Evolutionary conservation across 805 yeast genomes (phyloP).

Genomic region (Yamadazyma kitorensis): DNA sequence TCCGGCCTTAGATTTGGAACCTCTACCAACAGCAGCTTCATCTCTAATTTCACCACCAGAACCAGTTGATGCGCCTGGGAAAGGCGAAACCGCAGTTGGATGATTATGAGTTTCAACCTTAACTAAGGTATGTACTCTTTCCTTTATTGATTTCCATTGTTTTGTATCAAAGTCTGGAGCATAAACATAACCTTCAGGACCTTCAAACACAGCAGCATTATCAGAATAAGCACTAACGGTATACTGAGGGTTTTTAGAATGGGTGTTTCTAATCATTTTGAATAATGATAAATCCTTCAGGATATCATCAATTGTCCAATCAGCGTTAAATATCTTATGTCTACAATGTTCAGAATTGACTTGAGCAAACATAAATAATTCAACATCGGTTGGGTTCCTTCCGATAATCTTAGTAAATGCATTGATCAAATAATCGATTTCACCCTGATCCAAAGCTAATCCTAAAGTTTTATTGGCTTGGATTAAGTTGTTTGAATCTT

Average conservation of each 20-base stretch:
- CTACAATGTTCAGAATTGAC: constrained; percentile 99
- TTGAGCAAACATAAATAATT: constrained; percentile 98
- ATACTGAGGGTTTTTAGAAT: constrained; percentile 69
- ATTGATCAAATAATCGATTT: constrained; percentile 76
- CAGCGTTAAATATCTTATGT: constrained; percentile 97
- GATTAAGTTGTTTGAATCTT: constrained; percentile 54
- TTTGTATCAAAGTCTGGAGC: constrained; percentile 74
- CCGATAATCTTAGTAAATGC: constrained; percentile 76
- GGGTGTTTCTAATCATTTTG: constrained; percentile 95
- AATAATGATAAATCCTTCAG: constrained; percentile 73
- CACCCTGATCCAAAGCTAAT: constrained; percentile 91
- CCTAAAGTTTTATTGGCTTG: constrained; percentile 84
- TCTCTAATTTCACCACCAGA: constrained; percentile 99
- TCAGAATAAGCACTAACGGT: constrained; percentile 95
- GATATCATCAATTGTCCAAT: constrained; percentile 91
- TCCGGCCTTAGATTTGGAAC: constrained; percentile 96
- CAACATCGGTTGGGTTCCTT: constrained; percentile 96
- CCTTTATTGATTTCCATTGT: constrained; percentile 72
- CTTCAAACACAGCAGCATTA: constrained; percentile 94
- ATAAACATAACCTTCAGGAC: constrained; percentile 70
- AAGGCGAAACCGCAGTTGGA: constrained; percentile 99
- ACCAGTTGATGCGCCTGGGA: constrained; percentile 99
- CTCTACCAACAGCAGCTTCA: constrained; percentile 99
- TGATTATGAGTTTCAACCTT: constrained; percentile 99
- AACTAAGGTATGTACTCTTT: constrained; percentile 81